phyloP scores from a whole-genome alignment of 805 yeast genomes.

The Kurtzmaniella cleridarum region DNA sequence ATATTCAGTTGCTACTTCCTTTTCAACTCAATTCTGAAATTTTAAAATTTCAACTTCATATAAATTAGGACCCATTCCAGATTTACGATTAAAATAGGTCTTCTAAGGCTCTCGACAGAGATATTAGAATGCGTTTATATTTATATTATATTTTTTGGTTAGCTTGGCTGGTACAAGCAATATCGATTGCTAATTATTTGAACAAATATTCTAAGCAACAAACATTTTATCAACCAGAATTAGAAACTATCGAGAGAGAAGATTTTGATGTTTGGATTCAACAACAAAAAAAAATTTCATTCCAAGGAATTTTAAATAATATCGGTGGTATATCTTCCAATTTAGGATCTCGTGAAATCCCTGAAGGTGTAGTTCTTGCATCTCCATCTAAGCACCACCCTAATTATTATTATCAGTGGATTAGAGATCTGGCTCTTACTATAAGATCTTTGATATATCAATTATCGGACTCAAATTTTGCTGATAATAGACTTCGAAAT shows the following conservation, averaged over 20 bases:
- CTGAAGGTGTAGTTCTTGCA: slow-evolving; percentile 74
- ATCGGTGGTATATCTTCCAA: slow-evolving; percentile 47
- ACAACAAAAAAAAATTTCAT: slow-evolving; percentile 36
- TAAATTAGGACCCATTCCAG: not conserved
- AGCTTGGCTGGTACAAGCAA: not conserved
- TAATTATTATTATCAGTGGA: slow-evolving; percentile 86
- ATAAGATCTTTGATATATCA: slow-evolving; percentile 57
- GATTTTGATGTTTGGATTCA: slow-evolving; percentile 47
- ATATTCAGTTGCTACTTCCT: too few species aligned
- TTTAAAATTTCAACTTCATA: too few species aligned
- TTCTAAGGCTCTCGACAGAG: too few species aligned
- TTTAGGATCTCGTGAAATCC: slow-evolving; percentile 28
- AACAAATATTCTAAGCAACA: not conserved
- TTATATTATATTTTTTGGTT: not conserved
- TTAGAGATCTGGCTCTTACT: slow-evolving; percentile 83
- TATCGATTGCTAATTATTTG: not conserved
- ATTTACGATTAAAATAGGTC: too few species aligned
- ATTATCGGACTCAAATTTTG: slow-evolving; percentile 36
- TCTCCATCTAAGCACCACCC: slow-evolving; percentile 71
- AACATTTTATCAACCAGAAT: not conserved
- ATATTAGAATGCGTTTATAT: too few species aligned
- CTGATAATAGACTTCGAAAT: slow-evolving; percentile 11
- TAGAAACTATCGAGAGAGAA: slow-evolving; percentile 6
- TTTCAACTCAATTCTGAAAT: too few species aligned
- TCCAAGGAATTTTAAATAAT: slow-evolving; percentile 45